These are phyloP conservation scores for Tetrahymena thermophila DNA, from an alignment of 73 alveolate genomes.

Conservation along the genomic window DNA sequence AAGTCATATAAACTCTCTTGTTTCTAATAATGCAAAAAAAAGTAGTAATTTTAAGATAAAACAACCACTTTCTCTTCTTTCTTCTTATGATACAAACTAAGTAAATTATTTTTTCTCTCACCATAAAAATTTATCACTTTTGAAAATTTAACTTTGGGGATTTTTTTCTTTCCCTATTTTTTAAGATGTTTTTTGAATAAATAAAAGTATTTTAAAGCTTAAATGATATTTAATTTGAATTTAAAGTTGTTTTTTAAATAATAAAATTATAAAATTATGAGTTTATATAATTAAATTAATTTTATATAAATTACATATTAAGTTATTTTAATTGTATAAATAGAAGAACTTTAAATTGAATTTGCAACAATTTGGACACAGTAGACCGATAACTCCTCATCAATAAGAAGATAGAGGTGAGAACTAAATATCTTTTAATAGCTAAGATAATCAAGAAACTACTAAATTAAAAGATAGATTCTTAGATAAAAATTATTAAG, in stretches of 20 bases:
- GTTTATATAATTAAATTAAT: too few relatives aligned
- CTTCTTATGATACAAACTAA: not conserved
- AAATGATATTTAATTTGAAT: too few relatives aligned
- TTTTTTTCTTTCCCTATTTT: too few relatives aligned
- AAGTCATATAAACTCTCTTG: not conserved
- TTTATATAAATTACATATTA: not conserved
- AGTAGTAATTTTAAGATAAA: not conserved
- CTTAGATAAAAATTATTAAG: not conserved
- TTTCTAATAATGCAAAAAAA: not conserved
- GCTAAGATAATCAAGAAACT: not conserved
- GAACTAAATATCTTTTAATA: not conserved
- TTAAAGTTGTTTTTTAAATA: too few relatives aligned
- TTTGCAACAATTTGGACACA: not conserved
- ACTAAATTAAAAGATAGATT: too few relatives aligned
- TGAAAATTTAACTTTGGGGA: too few relatives aligned
- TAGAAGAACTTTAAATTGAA: not conserved
- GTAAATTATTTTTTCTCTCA: not conserved
- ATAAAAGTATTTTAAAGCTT: too few relatives aligned
- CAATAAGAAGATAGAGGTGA: not conserved
- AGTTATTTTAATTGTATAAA: not conserved
- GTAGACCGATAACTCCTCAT: not conserved
- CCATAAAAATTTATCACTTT: too few relatives aligned
- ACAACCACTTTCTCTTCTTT: not conserved
- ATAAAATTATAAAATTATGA: too few relatives aligned
- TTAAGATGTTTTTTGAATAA: too few relatives aligned